phyloP scores from a whole-genome alignment of 352 stramenopile species.

The Phytopythium litorale region DNA sequence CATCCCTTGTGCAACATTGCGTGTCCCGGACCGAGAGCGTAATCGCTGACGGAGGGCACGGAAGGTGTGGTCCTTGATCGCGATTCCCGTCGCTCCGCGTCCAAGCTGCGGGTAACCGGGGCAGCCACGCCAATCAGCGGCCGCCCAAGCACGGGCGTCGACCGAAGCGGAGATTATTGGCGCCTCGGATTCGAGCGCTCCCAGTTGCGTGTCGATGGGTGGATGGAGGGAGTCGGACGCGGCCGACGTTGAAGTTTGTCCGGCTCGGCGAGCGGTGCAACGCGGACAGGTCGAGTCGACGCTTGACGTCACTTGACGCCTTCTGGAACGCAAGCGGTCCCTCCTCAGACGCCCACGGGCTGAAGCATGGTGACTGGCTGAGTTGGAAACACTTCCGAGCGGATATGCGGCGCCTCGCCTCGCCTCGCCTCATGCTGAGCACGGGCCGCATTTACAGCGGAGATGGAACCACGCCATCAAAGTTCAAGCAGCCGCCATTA shows the following conservation, averaged over 20 bases:
- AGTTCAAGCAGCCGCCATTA: not conserved
- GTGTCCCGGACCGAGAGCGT: not conserved
- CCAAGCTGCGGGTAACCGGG: not conserved
- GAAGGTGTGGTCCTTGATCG: not conserved
- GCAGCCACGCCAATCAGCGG: not conserved
- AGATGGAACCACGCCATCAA: not conserved
- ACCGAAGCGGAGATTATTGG: not conserved
- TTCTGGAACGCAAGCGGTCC: not conserved
- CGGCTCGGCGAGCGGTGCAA: not conserved
- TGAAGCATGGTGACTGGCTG: not conserved
- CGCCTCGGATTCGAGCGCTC: not conserved
- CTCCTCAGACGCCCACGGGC: not conserved
- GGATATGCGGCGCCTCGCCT: too few species aligned
- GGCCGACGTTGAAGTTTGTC: not conserved
- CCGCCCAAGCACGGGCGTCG: not conserved
- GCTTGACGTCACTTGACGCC: not conserved
- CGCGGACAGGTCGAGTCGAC: not conserved
- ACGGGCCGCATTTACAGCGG: too few species aligned
- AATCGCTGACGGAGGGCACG: slow-evolving; percentile 2
- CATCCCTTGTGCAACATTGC: slow-evolving; percentile 4
- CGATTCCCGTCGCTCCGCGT: not conserved
- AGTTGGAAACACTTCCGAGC: not conserved
- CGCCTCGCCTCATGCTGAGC: too few species aligned
- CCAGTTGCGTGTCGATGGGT: not conserved
- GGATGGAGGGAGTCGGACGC: not conserved